Base-by-base conservation (phyloP, 2,329 filamentous ascomycete species). In the Trichoderma gracile region DNA sequence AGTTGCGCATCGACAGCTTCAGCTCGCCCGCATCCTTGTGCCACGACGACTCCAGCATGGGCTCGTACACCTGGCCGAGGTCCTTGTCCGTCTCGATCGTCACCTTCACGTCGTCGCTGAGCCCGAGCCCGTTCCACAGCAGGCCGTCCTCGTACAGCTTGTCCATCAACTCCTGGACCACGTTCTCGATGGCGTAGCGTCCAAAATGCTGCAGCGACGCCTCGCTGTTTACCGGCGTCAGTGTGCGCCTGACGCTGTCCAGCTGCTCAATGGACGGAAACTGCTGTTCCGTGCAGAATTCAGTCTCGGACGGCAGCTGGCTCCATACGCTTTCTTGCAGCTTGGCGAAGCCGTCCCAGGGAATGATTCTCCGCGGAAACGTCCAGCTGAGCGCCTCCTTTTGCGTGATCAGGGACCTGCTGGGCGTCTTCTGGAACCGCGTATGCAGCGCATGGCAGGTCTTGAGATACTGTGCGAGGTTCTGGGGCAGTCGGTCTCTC, bases 141-240 rank as follows among this genome's bases (percentile, higher is more conserved):
- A 56, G 23, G 14, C 68, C 17, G 47, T 80, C 63, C 1, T 72
- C 63, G 25, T 70, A 73, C 3, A 70, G 67, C 42, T 54, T 62
- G 8, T 74, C 65, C 21, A 80, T 42, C 19, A 79, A 63, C 63
- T 70, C 74, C 64, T 72, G 58, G 8, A 79, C 74, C 2, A 72
- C 69, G 65, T 75, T 76, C 65, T 80, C 74, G 8, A 80, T 71
- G 3, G 70, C 71, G 12, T 76, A 67, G n/a, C 69, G 72, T 67
- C 77, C 70, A 57, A 73, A 76, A 27, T 75, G 45, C 46, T 71
- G 72, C 30, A 80, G 74, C 25, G 71, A 69, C 47, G 65, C 64
- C 69, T 80, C 74, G 46, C 74, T 76, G 43, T 72, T 74, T 50
- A 80, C 75, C 1, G 73, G 75, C 0, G 40, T 43, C 45, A 77